Evolutionary conservation across 2,329 filamentous ascomycete species (phyloP).

Genomic region (Nemania diffusa): DNA sequence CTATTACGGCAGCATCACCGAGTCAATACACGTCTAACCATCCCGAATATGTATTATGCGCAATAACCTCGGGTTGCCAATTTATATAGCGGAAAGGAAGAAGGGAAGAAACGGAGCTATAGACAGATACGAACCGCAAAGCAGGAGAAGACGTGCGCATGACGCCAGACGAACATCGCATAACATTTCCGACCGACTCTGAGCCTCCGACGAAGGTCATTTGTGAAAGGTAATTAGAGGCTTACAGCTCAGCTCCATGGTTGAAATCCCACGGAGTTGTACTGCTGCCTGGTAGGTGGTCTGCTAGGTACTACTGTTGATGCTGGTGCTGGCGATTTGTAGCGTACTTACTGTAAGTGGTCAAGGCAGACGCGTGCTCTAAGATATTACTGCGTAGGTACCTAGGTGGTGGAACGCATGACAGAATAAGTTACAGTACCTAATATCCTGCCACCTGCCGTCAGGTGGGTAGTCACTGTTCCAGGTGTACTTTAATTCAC

Average conservation of each 20-base stretch:
- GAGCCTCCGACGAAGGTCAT: constrained; percentile 44
- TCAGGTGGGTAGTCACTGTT: constrained; percentile 37
- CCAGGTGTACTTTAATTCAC: neutral
- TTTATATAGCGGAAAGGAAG: neutral
- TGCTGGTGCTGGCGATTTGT: neutral
- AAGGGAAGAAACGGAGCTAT: neutral
- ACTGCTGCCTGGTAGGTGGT: neutral
- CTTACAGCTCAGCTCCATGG: constrained; percentile 45
- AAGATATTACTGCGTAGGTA: too few relatives aligned
- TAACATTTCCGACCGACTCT: constrained; percentile 47
- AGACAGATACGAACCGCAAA: constrained; percentile 38
- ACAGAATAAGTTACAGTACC: neutral
- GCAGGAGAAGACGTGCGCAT: constrained; percentile 30
- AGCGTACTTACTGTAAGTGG: neutral
- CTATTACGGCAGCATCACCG: constrained; percentile 18
- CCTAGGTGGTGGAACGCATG: neutral
- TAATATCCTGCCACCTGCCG: constrained; percentile 19
- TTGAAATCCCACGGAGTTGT: constrained; percentile 36
- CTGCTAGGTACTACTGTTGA: neutral
- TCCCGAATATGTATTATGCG: neutral
- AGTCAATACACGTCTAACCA: constrained; percentile 5
- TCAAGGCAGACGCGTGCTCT: neutral
- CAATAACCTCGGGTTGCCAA: neutral
- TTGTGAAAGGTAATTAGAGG: constrained; percentile 30
- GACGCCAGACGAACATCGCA: constrained; percentile 41